These are phyloP conservation scores for Calocera cornea DNA, from an alignment of 768 basidiomycete species.

Conservation along the genomic window DNA sequence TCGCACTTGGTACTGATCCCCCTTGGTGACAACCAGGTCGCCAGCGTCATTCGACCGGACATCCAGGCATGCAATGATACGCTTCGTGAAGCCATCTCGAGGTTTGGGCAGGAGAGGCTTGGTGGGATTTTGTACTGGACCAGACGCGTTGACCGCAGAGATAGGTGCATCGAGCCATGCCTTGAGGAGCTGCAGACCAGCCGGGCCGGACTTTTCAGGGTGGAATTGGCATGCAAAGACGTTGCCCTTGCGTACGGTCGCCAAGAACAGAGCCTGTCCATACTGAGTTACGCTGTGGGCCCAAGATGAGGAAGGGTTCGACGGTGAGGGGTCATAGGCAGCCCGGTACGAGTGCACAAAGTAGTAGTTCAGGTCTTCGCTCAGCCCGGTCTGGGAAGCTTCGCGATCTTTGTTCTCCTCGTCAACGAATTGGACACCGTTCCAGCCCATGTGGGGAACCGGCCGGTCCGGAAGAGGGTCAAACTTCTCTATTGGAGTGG, in stretches of 20 bases:
- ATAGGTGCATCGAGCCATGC: conserved; percentile 51
- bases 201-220: conserved; percentile 89
- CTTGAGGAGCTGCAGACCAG: conserved; percentile 67
- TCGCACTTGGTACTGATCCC: conserved; percentile 96
- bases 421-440: conserved; percentile 46
- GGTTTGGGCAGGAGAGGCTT: conserved; percentile 4
- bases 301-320: conserved; percentile 53
- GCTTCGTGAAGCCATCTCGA: conserved; percentile 68
- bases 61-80: conserved; percentile 94
- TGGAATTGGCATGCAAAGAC: conserved; percentile 94
- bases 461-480: conserved; percentile 50
- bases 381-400: conserved; percentile 29
- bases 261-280: conserved; percentile 83
- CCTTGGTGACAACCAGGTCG: conserved; percentile 97
- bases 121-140: not conserved
- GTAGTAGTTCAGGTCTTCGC: conserved; percentile 59
- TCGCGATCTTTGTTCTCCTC: conserved; percentile 21
- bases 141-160: conserved; percentile 15
- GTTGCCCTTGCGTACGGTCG: conserved; percentile 66
- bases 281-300: conserved; percentile 81
- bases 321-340: conserved; percentile 46
- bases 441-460: conserved; percentile 99
- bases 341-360: conserved; percentile 95
- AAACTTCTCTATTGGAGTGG: conserved; percentile 67
- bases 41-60: conserved; percentile 92